Evolutionary conservation across 192 early-diverging fungal genomes (phyloP), one percentile per base, ranked within the genome.

Genomic region (Entomortierella parvispora): DNA sequence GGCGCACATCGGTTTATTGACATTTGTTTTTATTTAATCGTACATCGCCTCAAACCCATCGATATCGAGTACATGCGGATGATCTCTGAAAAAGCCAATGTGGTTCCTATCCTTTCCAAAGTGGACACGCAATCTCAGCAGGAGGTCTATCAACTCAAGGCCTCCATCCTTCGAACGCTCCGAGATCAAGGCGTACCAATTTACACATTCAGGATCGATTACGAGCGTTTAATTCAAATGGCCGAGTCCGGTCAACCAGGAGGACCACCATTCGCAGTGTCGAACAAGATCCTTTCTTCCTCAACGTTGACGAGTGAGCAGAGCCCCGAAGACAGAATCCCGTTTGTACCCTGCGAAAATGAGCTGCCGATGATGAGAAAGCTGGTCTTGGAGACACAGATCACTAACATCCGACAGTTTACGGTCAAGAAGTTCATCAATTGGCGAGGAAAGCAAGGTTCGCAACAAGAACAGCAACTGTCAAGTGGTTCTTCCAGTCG

Each of bases 61-160:
- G 91, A 93, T 61, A 65, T 91, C 32, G 91, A 93, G 69, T 93
- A 85, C 65, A 87, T 93, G 81, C 80, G 88, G 26, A 47, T 71
- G 25, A 78, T 86, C 22, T 83, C 83, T 22, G 78, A 84, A 51
- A 80, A 91, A 49, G 71, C 84, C 26, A 87, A 84, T 55, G 81
- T 93, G 32, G 72, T 94, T 23, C 92, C 92, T 7, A 83, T 93
- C 18, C 89, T 93, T 51, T 68, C 53, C 33, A 93, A 93, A 60
- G 69, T 81, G 23, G 92, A 93, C 78, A 82, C 85, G n/a, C 65
- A 88, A 37, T 68, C 71, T 7, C 62, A 71, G 18, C 66, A 81
- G 50, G 82, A 90, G 48, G 68, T 90, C 48, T 85, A 76, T 34
- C 57, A 79, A 18, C 79, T 91, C 33, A 90, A 88, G 65, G 59